A percentile compares a stretch with the other conserved stretches of the same genome.
These are phyloP conservation scores for Penicillium oxalicum DNA, from an alignment of 2,329 filamentous ascomycete species.

Conservation along the genomic window DNA sequence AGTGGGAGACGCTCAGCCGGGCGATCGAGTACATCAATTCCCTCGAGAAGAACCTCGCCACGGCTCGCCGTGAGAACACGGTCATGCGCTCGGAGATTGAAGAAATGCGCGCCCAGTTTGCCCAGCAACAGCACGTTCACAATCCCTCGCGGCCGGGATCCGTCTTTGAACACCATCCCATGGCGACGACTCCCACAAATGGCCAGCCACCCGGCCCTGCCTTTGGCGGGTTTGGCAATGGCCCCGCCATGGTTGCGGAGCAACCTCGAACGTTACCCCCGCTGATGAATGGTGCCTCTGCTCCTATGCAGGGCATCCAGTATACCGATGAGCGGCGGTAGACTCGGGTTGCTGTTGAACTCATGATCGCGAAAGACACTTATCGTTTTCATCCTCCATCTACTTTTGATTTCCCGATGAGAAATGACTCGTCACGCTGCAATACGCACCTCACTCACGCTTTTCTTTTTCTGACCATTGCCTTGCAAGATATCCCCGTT, in stretches of 20 bases:
- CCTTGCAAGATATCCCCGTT: constrained; percentile 16
- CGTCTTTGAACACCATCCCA: constrained; percentile 34
- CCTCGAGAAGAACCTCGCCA: constrained; percentile 38
- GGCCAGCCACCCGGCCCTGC: constrained; percentile 28
- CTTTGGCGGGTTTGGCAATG: constrained; percentile 26
- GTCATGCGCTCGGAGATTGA: constrained; percentile 33
- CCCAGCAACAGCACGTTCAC: constrained; percentile 28
- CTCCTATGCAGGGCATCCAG: constrained; percentile 47
- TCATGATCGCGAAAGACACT: neutral
- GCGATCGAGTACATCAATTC: constrained; percentile 46
- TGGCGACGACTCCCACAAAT: constrained; percentile 29
- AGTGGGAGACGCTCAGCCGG: constrained; percentile 47
- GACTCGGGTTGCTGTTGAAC: neutral
- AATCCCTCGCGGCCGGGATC: constrained; percentile 27
- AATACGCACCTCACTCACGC: constrained; percentile 12
- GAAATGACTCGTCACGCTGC: constrained; percentile 22
- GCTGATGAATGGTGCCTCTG: constrained; percentile 40
- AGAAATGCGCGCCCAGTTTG: constrained; percentile 37
- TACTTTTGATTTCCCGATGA: constrained; percentile 14
- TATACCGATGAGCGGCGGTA: constrained; percentile 46
- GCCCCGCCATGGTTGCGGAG: constrained; percentile 31
- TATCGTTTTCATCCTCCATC: neutral
- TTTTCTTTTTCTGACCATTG: constrained; percentile 13
- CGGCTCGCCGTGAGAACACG: constrained; percentile 35
- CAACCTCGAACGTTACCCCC: constrained; percentile 44